These are phyloP conservation scores for Ceratocystis colombiana DNA, from an alignment of 2,329 filamentous ascomycete species.

Conservation along the genomic window DNA sequence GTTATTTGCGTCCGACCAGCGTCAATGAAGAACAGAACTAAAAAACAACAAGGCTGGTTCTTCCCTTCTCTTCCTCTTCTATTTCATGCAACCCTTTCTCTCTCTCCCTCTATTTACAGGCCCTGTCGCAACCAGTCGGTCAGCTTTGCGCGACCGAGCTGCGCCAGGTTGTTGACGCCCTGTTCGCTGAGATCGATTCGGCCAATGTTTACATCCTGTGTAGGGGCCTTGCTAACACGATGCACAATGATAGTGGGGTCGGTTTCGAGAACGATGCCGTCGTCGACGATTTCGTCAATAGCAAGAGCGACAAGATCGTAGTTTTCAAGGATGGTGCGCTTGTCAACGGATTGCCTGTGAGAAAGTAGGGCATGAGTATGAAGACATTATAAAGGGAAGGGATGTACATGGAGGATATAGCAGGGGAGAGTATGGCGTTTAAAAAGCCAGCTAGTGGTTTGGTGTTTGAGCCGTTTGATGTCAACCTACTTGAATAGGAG, in stretches of 20 bases:
- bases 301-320: conserved; percentile 92
- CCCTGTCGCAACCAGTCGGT: conserved; percentile 85
- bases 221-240: conserved; percentile 82
- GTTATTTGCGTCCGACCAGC: conserved; percentile 8
- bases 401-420: background rate
- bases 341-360: conserved; percentile 81
- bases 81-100: background rate
- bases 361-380: background rate
- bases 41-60: conserved; percentile 26
- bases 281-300: conserved; percentile 90
- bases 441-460: background rate
- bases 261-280: conserved; percentile 93
- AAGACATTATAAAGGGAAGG: conserved; percentile 22
- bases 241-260: conserved; percentile 90
- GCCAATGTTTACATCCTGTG: conserved; percentile 83
- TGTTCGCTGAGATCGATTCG: conserved; percentile 93
- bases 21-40: conserved; percentile 24
- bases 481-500: conserved; percentile 73
- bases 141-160: conserved; percentile 85
- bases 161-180: conserved; percentile 85
- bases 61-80: conserved; percentile 8
- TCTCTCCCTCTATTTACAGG: conserved; percentile 39
- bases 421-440: no score
- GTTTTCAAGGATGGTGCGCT: conserved; percentile 96
- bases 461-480: background rate